Conservation (phyloP, 352 stramenopile genomes). For the Pythium aquatile region DNA sequence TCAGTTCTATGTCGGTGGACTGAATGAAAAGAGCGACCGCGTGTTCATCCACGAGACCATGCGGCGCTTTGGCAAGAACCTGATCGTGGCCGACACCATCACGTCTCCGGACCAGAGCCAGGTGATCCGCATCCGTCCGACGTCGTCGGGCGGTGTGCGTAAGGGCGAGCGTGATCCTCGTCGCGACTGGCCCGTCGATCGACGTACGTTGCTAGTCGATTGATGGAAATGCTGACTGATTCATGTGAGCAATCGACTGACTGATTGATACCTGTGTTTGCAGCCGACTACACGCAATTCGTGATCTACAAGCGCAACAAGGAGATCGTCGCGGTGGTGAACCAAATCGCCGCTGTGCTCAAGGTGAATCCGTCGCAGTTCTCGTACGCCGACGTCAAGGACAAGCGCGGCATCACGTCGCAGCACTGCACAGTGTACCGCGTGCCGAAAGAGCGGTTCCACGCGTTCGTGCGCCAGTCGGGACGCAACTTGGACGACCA, state of each 20-base stretch:
- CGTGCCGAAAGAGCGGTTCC: conserved; percentile 59
- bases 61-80: conserved; percentile 67
- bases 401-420: conserved; percentile 95
- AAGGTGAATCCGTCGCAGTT: conserved; percentile 72
- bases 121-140: conserved; percentile 68
- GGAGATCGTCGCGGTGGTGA: conserved; percentile 87
- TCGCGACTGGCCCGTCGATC: conserved; percentile 67
- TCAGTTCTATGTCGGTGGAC: conserved; percentile 69
- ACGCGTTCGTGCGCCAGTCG: conserved; percentile 36
- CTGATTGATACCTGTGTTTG: conserved; percentile 29
- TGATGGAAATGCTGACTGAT: background rate
- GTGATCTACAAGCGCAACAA: conserved; percentile 97
- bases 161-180: conserved; percentile 58
- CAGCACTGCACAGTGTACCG: conserved; percentile 94
- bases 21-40: conserved; percentile 88
- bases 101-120: conserved; percentile 77
- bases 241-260: background rate
- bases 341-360: conserved; percentile 70
- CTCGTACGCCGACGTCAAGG: conserved; percentile 94
- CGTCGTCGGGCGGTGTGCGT: conserved; percentile 32
- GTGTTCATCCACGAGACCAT: conserved; percentile 91
- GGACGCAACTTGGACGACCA: conserved; percentile 58
- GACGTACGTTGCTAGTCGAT: conserved; percentile 39
- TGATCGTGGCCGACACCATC: conserved; percentile 86
- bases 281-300: conserved; percentile 93